A percentile compares a stretch with the other conserved stretches of the same genome.
These are phyloP conservation scores for Populus hybrid DNA, from an alignment of 441 rosid species.

Conservation along the genomic window DNA sequence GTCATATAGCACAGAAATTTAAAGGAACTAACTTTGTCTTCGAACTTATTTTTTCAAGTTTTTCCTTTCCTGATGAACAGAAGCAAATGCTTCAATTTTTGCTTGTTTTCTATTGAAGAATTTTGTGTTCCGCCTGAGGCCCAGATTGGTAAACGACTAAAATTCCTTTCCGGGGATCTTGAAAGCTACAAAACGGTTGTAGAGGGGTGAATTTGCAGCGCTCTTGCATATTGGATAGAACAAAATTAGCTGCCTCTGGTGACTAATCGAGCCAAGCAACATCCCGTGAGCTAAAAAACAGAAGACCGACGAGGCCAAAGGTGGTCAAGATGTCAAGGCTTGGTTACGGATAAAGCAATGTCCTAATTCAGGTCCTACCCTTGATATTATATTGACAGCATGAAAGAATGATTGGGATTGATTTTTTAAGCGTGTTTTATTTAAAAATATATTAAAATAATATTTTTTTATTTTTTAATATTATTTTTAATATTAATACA, in stretches of 20 bases:
- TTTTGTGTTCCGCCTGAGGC: neutral
- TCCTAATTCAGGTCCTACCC: neutral
- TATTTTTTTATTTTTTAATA: too few species aligned
- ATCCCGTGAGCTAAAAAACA: neutral
- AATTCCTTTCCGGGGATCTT: neutral
- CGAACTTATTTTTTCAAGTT: too few species aligned
- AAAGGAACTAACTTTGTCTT: slow-evolving; percentile 11
- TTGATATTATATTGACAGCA: too few species aligned
- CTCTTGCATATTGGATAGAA: neutral
- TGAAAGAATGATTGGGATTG: too few species aligned
- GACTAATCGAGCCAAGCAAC: neutral
- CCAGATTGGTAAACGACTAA: too few species aligned
- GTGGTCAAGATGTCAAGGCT: neutral
- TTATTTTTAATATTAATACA: too few species aligned
- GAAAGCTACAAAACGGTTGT: neutral
- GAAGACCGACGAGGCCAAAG: neutral
- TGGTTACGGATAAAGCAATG: neutral
- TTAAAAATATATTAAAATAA: too few species aligned
- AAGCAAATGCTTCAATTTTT: neutral
- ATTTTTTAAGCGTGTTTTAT: too few species aligned
- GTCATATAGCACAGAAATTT: slow-evolving; percentile 41
- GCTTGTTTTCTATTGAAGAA: too few species aligned
- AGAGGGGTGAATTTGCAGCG: neutral
- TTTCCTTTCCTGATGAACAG: neutral
- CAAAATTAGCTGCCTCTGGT: neutral